phyloP scores from a whole-genome alignment of 139 green algal species.

The Chlorella sp. region DNA sequence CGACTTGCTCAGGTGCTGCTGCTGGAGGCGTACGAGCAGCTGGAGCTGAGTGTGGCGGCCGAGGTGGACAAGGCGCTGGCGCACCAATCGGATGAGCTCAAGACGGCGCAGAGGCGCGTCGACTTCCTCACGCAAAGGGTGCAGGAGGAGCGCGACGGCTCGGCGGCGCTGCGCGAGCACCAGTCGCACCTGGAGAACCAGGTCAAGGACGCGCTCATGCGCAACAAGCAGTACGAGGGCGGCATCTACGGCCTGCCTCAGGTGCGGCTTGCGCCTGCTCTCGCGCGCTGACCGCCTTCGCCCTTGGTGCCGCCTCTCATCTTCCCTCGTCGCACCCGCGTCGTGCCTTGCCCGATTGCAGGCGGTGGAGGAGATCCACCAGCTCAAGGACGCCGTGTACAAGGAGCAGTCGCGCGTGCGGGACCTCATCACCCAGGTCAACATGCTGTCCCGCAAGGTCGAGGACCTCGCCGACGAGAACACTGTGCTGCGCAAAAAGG shows the following conservation, averaged over 20 bases:
- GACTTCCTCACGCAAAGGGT: conserved; percentile 41
- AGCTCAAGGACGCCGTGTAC: conserved; percentile 43
- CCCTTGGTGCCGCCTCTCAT: no score
- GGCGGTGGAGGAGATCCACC: conserved; percentile 51
- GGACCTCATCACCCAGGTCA: conserved; percentile 36
- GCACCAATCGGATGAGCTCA: conserved; percentile 37
- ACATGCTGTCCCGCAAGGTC: conserved; percentile 27
- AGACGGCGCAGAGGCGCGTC: conserved; percentile 20
- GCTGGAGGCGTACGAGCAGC: conserved; percentile 73
- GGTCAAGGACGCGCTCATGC: conserved; percentile 22
- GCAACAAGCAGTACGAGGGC: conserved; percentile 49
- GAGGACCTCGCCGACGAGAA: conserved; percentile 63
- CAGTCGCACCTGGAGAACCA: conserved; percentile 31
- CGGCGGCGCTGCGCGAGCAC: conserved; percentile 13
- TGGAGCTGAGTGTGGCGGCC: conserved; percentile 56
- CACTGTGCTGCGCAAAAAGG: conserved; percentile 38
- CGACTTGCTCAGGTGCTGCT: conserved; percentile 62
- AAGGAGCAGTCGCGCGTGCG: conserved; percentile 29
- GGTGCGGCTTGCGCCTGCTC: conserved; percentile 27
- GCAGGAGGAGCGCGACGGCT: conserved; percentile 31
- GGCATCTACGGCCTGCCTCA: conserved; percentile 60
- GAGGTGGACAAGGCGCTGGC: conserved; percentile 59
- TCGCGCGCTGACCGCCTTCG: no score
- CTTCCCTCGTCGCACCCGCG: no score
- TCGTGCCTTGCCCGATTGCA: conserved; percentile 18